Base-by-base conservation (phyloP, 257 asterid genomes). In the Dorcoceras hygrometricum region DNA sequence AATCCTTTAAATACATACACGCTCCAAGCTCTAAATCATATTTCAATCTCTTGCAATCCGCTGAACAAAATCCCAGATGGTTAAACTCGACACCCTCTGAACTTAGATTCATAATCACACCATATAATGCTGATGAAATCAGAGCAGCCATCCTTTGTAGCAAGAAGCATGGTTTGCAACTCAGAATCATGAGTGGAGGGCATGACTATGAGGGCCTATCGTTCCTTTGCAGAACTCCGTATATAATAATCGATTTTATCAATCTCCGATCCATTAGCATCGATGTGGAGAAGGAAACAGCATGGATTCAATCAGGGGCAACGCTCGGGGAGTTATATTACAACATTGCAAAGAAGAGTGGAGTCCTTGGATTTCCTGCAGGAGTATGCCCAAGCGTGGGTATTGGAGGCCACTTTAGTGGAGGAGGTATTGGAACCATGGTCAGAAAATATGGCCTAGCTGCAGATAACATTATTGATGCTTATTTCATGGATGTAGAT, bases 171-270 rank as follows among this genome's bases (percentile, higher is more conserved):
- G 66, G 58, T 11, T 27, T 79, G 1, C 84, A 83, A 63, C 56
- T 78, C 58, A 58, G 87, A 31, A 65, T 81, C 28, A 79, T 82
- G 71, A 82, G 91, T 14, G 87, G 87, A 0, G 95, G 89, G 0
- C 87, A 84, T n/a, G 88, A 86, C 74, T 82, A 84, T 23, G 94
- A 84, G 69, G 95, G 91, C 53, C 66, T 81, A 0, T 85, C 89
- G 0, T 85, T 66, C 63, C 74, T 73, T 20, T 71, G 82, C 34
- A 48, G 59, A 12, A 63, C 55, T 23, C 83, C 85, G 0, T 84
- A 59, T 63, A 61, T 80, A 29, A 57, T 84, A 23, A 18, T 87
- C 24, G 95, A 87, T 58, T 73, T 83, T 46, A 12, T 65, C 54
- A 81, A 77, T 24, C 67, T 87, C 43, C 75, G 76, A 1, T 67